These are phyloP conservation scores for Mucor irregularis DNA, from an alignment of 371 early-diverging fungal species.

Conservation along the genomic window DNA sequence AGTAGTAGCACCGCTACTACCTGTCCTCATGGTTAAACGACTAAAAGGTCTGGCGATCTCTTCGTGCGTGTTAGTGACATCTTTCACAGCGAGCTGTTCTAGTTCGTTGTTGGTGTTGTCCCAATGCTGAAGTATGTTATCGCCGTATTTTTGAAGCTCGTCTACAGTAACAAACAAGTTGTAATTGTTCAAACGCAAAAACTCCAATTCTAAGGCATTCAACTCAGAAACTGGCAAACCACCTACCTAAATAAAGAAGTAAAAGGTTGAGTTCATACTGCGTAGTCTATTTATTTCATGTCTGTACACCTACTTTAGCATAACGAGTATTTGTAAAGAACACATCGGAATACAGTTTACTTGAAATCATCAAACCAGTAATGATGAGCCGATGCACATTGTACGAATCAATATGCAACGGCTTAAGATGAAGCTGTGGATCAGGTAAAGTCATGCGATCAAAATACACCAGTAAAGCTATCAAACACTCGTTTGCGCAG, in stretches of 20 bases:
- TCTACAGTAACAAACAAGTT: slow-evolving; percentile 70
- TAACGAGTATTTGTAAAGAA: slow-evolving; percentile 91
- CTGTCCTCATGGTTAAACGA: slow-evolving; percentile 6
- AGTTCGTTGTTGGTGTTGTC: slow-evolving; percentile 36
- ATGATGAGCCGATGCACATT: slow-evolving; percentile 90
- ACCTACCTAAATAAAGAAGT: slow-evolving; percentile 55
- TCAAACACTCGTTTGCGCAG: slow-evolving; percentile 82
- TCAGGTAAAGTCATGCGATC: slow-evolving; percentile 66
- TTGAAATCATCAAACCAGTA: slow-evolving; percentile 77
- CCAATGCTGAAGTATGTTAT: slow-evolving; percentile 66
- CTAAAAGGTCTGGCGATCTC: slow-evolving; percentile 13
- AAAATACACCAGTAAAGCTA: slow-evolving; percentile 82
- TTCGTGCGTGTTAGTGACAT: not conserved
- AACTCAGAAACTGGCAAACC: slow-evolving; percentile 80
- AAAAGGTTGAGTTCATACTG: not conserved
- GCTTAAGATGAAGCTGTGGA: slow-evolving; percentile 34
- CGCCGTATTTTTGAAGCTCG: slow-evolving; percentile 81
- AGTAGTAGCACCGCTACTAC: not conserved
- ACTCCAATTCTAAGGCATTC: slow-evolving; percentile 79
- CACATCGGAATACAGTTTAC: slow-evolving; percentile 86
- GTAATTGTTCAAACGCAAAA: slow-evolving; percentile 75
- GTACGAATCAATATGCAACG: slow-evolving; percentile 79
- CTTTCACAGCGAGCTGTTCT: slow-evolving; percentile 2
- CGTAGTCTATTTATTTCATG: too few relatives aligned
- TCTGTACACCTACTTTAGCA: slow-evolving; percentile 61